These are phyloP conservation scores for Serendipita sp. DNA, from an alignment of 1,284 basidiomycete genomes.

Conservation along the genomic window DNA sequence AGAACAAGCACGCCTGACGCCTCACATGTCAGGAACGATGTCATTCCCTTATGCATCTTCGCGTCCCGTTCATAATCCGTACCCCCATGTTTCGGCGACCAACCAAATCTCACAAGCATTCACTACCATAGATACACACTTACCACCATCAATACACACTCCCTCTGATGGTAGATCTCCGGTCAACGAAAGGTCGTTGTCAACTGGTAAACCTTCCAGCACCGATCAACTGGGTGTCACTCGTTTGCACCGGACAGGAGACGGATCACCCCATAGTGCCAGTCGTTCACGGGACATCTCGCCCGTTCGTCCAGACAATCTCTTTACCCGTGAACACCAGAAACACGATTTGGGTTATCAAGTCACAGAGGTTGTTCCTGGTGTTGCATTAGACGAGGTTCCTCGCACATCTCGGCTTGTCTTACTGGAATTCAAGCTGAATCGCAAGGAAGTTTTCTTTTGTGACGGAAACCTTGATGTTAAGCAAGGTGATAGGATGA, in stretches of 20 bases:
- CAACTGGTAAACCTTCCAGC: slow-evolving; percentile 1
- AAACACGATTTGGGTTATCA: slow-evolving; percentile 15
- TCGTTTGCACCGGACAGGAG: background rate
- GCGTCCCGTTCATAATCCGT: background rate
- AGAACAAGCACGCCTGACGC: slow-evolving; percentile 40
- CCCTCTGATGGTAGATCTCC: slow-evolving; percentile 2
- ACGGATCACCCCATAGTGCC: background rate
- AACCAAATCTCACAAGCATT: background rate
- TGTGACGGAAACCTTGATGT: slow-evolving; percentile 57
- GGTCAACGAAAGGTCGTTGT: background rate
- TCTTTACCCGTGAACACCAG: slow-evolving; percentile 2
- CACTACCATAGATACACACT: background rate
- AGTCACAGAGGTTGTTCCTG: slow-evolving; percentile 69
- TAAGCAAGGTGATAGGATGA: slow-evolving; percentile 77
- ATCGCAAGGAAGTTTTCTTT: slow-evolving; percentile 89
- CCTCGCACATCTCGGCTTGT: slow-evolving; percentile 77
- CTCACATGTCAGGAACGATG: slow-evolving; percentile 13
- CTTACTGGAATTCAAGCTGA: slow-evolving; percentile 96
- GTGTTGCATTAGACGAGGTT: slow-evolving; percentile 72
- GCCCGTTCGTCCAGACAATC: background rate
- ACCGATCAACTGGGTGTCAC: slow-evolving; percentile 6
- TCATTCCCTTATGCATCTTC: background rate
- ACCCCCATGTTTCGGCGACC: background rate
- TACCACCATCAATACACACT: background rate
- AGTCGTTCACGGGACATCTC: background rate